Conservation (phyloP, 2,329 filamentous ascomycete genomes). For the Parafenestella ontariensis region DNA sequence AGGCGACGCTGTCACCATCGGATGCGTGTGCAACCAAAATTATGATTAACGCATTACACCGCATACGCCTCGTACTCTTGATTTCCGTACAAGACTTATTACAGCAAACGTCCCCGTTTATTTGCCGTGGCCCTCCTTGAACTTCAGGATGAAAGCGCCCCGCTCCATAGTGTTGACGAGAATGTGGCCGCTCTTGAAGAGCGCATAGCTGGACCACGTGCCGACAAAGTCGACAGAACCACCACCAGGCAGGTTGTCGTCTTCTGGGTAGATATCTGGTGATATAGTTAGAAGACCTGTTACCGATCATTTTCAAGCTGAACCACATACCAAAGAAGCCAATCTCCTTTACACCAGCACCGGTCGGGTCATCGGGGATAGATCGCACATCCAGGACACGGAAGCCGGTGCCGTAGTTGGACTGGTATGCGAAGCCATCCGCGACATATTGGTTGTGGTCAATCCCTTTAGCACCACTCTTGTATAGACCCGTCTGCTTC, state of each 20-base stretch:
- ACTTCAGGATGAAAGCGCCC: slow-evolving; percentile 48
- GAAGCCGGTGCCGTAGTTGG: slow-evolving; percentile 54
- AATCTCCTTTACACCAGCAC: slow-evolving; percentile 51
- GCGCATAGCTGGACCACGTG: slow-evolving; percentile 53
- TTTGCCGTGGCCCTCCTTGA: slow-evolving; percentile 30
- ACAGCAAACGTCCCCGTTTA: slow-evolving; percentile 7
- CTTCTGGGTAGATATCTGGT: slow-evolving; percentile 52
- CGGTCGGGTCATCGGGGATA: slow-evolving; percentile 51
- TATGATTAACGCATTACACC: background rate
- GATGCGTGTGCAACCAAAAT: background rate
- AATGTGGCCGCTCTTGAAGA: slow-evolving; percentile 50
- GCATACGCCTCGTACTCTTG: background rate
- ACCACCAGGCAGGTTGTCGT: slow-evolving; percentile 48
- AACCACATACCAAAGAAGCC: slow-evolving; percentile 48
- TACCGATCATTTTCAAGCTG: background rate
- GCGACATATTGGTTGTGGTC: slow-evolving; percentile 59
- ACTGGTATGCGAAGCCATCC: slow-evolving; percentile 52
- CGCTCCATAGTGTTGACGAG: slow-evolving; percentile 52
- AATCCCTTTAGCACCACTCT: slow-evolving; percentile 48
- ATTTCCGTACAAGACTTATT: background rate
- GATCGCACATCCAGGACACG: slow-evolving; percentile 52
- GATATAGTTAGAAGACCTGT: slow-evolving; percentile 3
- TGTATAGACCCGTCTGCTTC: slow-evolving; percentile 54
- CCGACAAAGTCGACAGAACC: slow-evolving; percentile 54
- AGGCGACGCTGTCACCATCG: background rate